Evolutionary conservation across 1,284 basidiomycete species (phyloP), one percentile per base, ranked within the genome.

Genomic region (Uromyces viciae-fabae): DNA sequence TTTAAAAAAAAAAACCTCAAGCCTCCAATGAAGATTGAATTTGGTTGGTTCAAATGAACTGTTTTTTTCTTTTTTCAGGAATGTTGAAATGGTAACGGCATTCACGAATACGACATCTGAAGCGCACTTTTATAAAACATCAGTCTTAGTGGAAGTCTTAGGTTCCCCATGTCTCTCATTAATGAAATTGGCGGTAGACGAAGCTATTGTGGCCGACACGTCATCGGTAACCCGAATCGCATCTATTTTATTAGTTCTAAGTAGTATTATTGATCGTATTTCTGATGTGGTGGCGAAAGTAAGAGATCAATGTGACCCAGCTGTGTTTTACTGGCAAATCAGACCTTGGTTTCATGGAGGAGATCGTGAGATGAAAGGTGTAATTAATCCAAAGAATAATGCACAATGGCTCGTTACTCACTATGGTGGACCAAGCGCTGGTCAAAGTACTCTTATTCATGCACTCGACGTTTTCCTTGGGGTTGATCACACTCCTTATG

Each of bases 261-360:
- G 91, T 0, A 85, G 82, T 4, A 90, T 93, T 82, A 91, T 97
- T 82, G 89, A 90, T 71, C 89, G 90, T 8, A 88, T 96, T 46
- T 88, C 88, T 9, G 84, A 89, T 60, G 84, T 93, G 79, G 88
- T 95, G n/a, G 87, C 91, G 22, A 87, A 88, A 68, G 90, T 97
- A 49, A 89, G 91, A 81, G 88, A 90, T 9, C 91, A 90, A 7
- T 94, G 94, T 85, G 90, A 92, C 82, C 94, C 94, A 0, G 88
- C 89, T 7, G 88, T 90, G 42, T 98, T 97, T 84, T 98, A 94
- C 86, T 90, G 92, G 86, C 87, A 90, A 54, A 91, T 98, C 82
- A 89, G 95, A 17, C 95, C 95, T 0, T 98, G 95, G 95, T 94
- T 98, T 87, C 89, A 91, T 33, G 95, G 95, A 5, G 90, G 90